phyloP scores from a whole-genome alignment of 345 rosid species.

The Pugionium dolabratum region DNA sequence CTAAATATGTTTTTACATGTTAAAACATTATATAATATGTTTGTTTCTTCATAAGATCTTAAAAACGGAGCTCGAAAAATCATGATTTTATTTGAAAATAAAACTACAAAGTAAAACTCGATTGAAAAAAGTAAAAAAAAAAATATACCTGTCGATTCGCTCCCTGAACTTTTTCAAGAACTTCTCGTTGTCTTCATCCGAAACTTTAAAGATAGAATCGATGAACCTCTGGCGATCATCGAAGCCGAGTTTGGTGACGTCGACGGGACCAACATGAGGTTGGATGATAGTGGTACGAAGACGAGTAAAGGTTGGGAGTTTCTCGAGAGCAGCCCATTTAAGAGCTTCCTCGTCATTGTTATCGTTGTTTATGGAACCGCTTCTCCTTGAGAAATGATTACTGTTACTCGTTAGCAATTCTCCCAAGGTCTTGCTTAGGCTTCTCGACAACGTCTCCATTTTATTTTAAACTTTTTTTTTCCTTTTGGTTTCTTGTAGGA shows the following conservation, averaged over 20 bases:
- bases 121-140: too few species aligned
- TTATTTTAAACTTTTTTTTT: conserved; percentile 3
- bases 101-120: too few species aligned
- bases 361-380: conserved; percentile 50
- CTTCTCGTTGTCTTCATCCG: conserved; percentile 85
- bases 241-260: conserved; percentile 66
- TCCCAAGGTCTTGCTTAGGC: conserved; percentile 62
- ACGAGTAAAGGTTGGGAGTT: conserved; percentile 74
- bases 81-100: neutral
- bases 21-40: too few species aligned
- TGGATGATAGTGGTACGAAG: conserved; percentile 71
- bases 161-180: conserved; percentile 72
- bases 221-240: conserved; percentile 72
- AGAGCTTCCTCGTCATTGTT: conserved; percentile 86
- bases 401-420: conserved; percentile 43
- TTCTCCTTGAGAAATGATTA: conserved; percentile 42
- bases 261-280: conserved; percentile 49
- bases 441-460: conserved; percentile 38
- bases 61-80: too few species aligned
- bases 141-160: conserved; percentile 65
- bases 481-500: neutral
- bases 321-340: conserved; percentile 95
- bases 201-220: conserved; percentile 70
- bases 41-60: too few species aligned
- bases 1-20: too few species aligned